Evolutionary conservation across 2,329 filamentous ascomycete genomes (phyloP).

Genomic region (Trichoderma sp.): DNA sequence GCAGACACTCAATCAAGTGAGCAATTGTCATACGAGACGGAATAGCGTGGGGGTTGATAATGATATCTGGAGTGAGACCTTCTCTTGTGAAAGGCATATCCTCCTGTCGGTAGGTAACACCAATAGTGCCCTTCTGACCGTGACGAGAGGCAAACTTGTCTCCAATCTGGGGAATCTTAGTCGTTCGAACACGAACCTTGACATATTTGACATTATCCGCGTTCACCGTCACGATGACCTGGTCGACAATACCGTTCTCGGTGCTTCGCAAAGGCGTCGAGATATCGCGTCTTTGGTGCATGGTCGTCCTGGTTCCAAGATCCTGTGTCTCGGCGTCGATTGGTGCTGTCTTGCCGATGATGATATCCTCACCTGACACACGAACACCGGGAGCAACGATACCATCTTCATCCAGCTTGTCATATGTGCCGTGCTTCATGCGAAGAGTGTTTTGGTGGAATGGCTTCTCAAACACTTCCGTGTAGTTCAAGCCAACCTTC

Average conservation of each 20-base stretch:
- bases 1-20: slow-evolving; percentile 97
- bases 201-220: slow-evolving; percentile 93
- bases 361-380: slow-evolving; percentile 96
- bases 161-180: slow-evolving; percentile 97
- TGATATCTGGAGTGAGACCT: slow-evolving; percentile 89
- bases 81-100: slow-evolving; percentile 98
- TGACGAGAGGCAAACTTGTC: slow-evolving; percentile 99
- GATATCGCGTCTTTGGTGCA: slow-evolving; percentile 91
- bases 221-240: slow-evolving; percentile 91
- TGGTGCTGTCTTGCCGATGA: slow-evolving; percentile 97
- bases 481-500: slow-evolving; percentile 86
- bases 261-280: slow-evolving; percentile 94
- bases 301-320: slow-evolving; percentile 84
- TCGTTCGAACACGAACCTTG: slow-evolving; percentile 95
- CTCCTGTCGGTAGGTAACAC: slow-evolving; percentile 95
- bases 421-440: slow-evolving; percentile 92
- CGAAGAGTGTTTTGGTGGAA: slow-evolving; percentile 84
- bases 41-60: slow-evolving; percentile 99
- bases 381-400: slow-evolving; percentile 91
- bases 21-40: slow-evolving; percentile 99
- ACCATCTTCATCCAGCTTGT: slow-evolving; percentile 96
- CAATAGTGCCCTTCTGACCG: slow-evolving; percentile 98
- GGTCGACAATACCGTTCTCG: slow-evolving; percentile 94
- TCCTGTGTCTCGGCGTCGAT: slow-evolving; percentile 92
- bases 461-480: slow-evolving; percentile 95